A percentile compares a stretch with the other conserved stretches of the same genome.
These are phyloP conservation scores for Fraxinus cuspidata DNA, from an alignment of 257 asterid genomes.

Conservation along the genomic window DNA sequence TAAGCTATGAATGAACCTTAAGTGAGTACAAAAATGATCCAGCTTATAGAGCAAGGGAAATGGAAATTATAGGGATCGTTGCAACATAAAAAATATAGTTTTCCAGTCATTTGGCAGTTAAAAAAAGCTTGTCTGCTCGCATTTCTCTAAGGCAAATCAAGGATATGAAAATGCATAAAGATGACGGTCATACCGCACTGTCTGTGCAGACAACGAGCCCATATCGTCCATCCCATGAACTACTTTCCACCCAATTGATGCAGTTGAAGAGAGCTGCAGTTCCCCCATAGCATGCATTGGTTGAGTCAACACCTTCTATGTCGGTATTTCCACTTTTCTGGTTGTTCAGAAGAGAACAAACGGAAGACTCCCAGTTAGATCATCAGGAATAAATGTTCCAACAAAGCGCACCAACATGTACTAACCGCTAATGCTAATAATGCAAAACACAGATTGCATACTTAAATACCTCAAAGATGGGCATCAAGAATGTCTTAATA, in stretches of 20 bases:
- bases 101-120: neutral
- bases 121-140: neutral
- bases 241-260: constrained; percentile 96
- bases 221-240: constrained; percentile 98
- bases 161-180: constrained; percentile 21
- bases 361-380: constrained; percentile 1
- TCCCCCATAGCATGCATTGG: constrained; percentile 98
- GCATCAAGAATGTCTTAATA: too few relatives aligned
- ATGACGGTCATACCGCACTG: constrained; percentile 75
- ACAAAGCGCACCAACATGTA: neutral
- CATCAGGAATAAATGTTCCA: constrained; percentile 8
- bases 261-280: constrained; percentile 97
- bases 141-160: neutral
- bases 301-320: constrained; percentile 98
- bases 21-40: neutral
- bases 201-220: constrained; percentile 99
- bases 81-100: neutral
- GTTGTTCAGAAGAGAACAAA: constrained; percentile 26
- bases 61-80: neutral
- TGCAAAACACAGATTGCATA: constrained; percentile 12
- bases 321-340: constrained; percentile 93
- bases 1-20: neutral
- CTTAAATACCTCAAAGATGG: constrained; percentile 86
- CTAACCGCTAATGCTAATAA: neutral
- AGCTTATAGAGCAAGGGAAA: neutral